Evolutionary conservation across 2,329 filamentous ascomycete genomes (phyloP).

Genomic region (Monosporascus sp.): DNA sequence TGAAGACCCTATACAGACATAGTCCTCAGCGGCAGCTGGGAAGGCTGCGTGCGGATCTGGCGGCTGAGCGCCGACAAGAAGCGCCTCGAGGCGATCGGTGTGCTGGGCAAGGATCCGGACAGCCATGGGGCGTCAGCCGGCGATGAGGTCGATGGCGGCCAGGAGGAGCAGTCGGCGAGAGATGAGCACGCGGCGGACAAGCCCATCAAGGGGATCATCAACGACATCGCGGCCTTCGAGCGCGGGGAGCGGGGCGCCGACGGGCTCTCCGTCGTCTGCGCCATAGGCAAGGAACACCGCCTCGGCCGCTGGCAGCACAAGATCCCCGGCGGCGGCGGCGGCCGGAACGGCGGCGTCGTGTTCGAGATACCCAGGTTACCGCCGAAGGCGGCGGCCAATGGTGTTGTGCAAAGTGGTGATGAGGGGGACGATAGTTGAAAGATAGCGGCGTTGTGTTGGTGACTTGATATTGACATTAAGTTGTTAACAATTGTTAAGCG

Average conservation of each 20-base stretch:
- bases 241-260: conserved; percentile 70
- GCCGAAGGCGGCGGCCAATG: background rate
- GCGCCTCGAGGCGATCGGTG: conserved; percentile 67
- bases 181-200: conserved; percentile 11
- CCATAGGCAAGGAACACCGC: conserved; percentile 79
- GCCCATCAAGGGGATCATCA: conserved; percentile 70
- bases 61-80: conserved; percentile 77
- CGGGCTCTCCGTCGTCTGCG: conserved; percentile 80
- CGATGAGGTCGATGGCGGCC: conserved; percentile 23
- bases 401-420: background rate
- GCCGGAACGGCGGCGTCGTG: conserved; percentile 78
- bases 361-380: conserved; percentile 67
- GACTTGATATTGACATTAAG: background rate
- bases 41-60: conserved; percentile 84
- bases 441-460: background rate
- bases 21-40: conserved; percentile 90
- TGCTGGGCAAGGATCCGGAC: conserved; percentile 44
- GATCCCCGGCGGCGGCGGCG: conserved; percentile 36
- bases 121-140: conserved; percentile 10
- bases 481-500: no score
- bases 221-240: conserved; percentile 84
- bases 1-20: conserved; percentile 74
- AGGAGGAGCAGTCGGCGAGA: conserved; percentile 12
- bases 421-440: background rate
- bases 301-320: conserved; percentile 73